Conservation (phyloP, 1,284 basidiomycete genomes). For the Coriolopsis trogii region DNA sequence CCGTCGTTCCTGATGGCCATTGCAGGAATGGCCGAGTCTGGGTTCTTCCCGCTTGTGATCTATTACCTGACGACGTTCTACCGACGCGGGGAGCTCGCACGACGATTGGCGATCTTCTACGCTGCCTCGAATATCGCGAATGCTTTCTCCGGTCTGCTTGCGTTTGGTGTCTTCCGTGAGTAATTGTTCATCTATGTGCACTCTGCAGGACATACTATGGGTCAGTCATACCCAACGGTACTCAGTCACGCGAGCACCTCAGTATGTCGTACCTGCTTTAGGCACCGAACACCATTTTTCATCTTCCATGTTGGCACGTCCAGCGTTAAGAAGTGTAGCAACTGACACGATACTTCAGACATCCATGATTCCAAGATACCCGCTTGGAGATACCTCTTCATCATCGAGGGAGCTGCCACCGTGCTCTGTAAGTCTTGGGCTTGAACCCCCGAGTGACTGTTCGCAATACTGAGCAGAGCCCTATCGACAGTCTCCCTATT, state of each 20-base stretch:
- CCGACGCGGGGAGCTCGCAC: conserved; percentile 41
- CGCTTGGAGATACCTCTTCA: conserved; percentile 39
- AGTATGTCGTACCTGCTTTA: too few relatives aligned
- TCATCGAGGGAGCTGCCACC: conserved; percentile 35
- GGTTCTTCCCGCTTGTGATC: conserved; percentile 64
- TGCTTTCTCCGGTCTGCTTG: conserved; percentile 25
- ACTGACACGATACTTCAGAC: background rate
- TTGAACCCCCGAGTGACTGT: conserved; percentile 39
- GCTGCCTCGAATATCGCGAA: conserved; percentile 40
- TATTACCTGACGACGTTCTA: conserved; percentile 43
- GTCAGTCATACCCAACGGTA: too few relatives aligned
- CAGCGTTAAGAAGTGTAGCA: too few relatives aligned
- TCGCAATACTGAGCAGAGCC: conserved; percentile 8
- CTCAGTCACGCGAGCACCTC: too few relatives aligned
- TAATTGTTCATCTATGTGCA: too few relatives aligned
- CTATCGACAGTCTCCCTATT: conserved; percentile 33
- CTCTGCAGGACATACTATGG: too few relatives aligned
- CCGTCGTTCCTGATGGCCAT: conserved; percentile 21
- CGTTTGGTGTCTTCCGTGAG: conserved; percentile 19
- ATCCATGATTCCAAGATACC: conserved; percentile 14
- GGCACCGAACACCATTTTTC: too few relatives aligned
- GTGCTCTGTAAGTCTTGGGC: conserved; percentile 11
- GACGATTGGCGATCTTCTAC: conserved; percentile 39
- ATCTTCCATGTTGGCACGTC: too few relatives aligned
- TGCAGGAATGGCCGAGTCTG: conserved; percentile 49